Evolutionary conservation across 2,329 filamentous ascomycete species (phyloP).

Genomic region (Ophiostoma himal-ulmi): DNA sequence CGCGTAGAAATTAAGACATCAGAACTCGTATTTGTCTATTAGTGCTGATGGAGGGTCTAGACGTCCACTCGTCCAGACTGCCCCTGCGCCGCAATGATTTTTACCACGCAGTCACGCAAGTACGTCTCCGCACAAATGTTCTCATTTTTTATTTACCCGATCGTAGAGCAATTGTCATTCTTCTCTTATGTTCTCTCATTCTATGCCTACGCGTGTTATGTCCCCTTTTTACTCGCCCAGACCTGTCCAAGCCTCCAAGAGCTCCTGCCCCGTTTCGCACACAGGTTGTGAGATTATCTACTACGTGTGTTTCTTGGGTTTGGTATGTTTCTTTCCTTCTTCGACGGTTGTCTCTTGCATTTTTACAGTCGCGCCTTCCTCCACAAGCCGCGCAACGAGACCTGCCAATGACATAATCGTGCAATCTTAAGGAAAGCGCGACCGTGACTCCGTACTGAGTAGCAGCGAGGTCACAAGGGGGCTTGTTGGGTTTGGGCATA

Average conservation of each 20-base stretch:
- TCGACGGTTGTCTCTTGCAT: background rate
- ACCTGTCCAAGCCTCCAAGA: background rate
- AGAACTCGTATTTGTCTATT: background rate
- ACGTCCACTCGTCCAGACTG: background rate
- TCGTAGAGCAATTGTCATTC: too few species aligned
- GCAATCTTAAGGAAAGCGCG: background rate
- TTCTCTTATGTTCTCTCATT: too few species aligned
- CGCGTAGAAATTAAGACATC: background rate
- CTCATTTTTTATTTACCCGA: too few species aligned
- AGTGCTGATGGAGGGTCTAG: background rate
- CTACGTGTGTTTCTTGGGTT: background rate
- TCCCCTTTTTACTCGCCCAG: background rate
- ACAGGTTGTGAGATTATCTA: background rate
- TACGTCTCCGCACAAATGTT: too few species aligned
- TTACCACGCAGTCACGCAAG: too few species aligned
- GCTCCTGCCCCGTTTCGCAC: background rate
- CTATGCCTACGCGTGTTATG: too few species aligned
- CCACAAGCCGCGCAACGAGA: background rate
- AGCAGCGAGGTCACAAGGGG: background rate
- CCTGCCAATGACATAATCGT: conserved; percentile 1
- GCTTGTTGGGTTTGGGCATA: background rate
- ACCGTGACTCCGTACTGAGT: background rate
- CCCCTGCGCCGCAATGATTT: too few species aligned
- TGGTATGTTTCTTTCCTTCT: background rate
- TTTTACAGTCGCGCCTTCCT: background rate